Percentiles rank a stretch among this genome's conserved stretches.
Conservation (phyloP, 1,284 basidiomycete genomes). For the Amylostereum areolatum region DNA sequence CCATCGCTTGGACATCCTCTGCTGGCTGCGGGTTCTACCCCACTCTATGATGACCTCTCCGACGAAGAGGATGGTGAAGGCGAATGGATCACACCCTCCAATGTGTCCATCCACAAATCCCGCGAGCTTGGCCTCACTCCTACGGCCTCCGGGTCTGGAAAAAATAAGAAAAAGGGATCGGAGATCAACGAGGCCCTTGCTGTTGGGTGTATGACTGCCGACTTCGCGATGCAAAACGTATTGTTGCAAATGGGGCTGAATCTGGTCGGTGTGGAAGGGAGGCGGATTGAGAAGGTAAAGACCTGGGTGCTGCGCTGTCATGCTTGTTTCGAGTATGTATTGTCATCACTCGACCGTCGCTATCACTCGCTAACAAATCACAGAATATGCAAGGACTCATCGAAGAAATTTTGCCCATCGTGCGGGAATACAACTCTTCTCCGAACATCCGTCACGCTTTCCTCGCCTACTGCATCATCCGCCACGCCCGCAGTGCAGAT, state of each 20-base stretch:
- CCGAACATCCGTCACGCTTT: background rate
- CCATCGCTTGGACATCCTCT: background rate
- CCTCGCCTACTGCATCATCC: constrained; percentile 23
- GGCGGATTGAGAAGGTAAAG: constrained; percentile 86
- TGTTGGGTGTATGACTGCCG: constrained; percentile 93
- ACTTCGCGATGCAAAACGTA: constrained; percentile 99
- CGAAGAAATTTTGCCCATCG: constrained; percentile 95
- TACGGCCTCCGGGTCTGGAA: constrained; percentile 27
- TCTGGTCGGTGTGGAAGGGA: constrained; percentile 89
- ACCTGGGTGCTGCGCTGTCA: constrained; percentile 97
- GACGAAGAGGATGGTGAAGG: constrained; percentile 82
- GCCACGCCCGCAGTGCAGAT: constrained; percentile 68
- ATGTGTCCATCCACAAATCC: constrained; percentile 86
- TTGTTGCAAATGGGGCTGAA: constrained; percentile 92
- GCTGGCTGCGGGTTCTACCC: constrained; percentile 18
- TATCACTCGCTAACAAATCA: background rate
- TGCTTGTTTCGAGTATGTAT: constrained; percentile 96
- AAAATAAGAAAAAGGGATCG: constrained; percentile 33
- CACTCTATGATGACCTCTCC: constrained; percentile 67
- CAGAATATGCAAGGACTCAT: constrained; percentile 93
- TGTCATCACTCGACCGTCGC: background rate
- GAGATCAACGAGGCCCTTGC: constrained; percentile 40
- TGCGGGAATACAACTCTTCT: constrained; percentile 89
- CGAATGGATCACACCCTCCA: constrained; percentile 96
- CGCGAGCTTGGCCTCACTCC: constrained; percentile 79